Conservation (phyloP, 2,329 filamentous ascomycete species). For the Fusarium sp. region DNA sequence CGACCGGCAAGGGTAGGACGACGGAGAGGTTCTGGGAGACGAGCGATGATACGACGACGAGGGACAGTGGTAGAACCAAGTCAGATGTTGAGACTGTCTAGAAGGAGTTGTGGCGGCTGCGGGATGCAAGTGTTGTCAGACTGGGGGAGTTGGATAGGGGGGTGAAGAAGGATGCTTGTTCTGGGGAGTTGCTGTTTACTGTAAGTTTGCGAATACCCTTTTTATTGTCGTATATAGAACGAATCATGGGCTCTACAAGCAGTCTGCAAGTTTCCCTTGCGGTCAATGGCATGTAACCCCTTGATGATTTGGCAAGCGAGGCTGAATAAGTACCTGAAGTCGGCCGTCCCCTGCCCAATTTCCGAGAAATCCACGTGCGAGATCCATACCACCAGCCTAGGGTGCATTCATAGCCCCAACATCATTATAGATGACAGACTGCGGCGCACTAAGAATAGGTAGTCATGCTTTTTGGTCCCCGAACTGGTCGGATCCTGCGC, state of each 20-base stretch:
- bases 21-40: constrained; percentile 53
- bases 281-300: not conserved
- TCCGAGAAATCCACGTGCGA: constrained; percentile 1
- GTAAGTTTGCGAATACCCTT: not conserved
- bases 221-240: not conserved
- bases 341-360: not conserved
- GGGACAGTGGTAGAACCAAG: constrained; percentile 4
- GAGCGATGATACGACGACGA: not conserved
- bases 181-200: not conserved
- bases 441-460: not conserved
- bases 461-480: not conserved
- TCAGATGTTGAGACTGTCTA: constrained; percentile 14
- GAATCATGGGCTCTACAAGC: not conserved
- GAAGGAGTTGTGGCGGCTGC: not conserved
- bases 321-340: not conserved
- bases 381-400: not conserved
- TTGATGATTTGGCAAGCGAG: not conserved
- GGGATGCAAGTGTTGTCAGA: not conserved
- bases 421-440: not conserved
- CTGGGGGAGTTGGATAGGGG: not conserved
- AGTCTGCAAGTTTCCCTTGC: not conserved
- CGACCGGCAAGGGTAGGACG: constrained; percentile 47
- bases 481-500: not conserved
- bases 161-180: not conserved
- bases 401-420: not conserved